Evolutionary conservation across 1,284 basidiomycete genomes (phyloP), one percentile per base, ranked within the genome.

Genomic region (Apiotrichum porosum): DNA sequence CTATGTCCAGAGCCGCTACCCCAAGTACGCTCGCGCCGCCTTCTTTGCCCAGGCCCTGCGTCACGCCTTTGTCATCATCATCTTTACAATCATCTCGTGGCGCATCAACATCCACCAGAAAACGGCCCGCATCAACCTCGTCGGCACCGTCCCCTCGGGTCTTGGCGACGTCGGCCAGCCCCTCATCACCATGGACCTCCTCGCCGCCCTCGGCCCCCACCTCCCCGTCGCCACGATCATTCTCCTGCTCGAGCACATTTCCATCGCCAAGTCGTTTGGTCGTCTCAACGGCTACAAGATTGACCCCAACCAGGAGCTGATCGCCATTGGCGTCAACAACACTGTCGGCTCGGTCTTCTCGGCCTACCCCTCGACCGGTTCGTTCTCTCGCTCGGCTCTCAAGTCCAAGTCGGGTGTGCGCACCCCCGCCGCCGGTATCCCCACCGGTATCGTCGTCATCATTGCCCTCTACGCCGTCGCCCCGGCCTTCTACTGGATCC

Each of bases 241-340:
- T 60, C 79, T 98, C 36, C 78, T 98, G 14, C 80, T 98, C 42
- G 94, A 98, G 72, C 95, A 98, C 75, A 97, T 98, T 56, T 86
- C 93, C 39, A 98, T 97, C 61, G 83, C 88, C 23, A 92, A 91
- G 73, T 88, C 92, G 0, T 98, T 98, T 70, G 94, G 95, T 53
- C 84, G 94, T 52, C 73, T 97, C 56, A 97, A 98, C 72, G 85
- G 86, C 31, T 98, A 98, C 80, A 97, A 91, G 73, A 97, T 98
- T 72, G 85, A 97, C 66, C 92, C 94, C 15, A 93, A 92, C 75
- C 94, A 97, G 72, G 94, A 97, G 72, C 80, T 97, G 43, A 86
- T 97, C 61, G 94, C 95, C 34, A 97, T 98, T 57, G 94, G 95
- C 35, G 91, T 97, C n/a, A 75, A 72, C 66, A 75, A 75, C 62